phyloP scores from a whole-genome alignment of 2,329 filamentous ascomycete species.

The Hawksworthiomyces lignivorus region DNA sequence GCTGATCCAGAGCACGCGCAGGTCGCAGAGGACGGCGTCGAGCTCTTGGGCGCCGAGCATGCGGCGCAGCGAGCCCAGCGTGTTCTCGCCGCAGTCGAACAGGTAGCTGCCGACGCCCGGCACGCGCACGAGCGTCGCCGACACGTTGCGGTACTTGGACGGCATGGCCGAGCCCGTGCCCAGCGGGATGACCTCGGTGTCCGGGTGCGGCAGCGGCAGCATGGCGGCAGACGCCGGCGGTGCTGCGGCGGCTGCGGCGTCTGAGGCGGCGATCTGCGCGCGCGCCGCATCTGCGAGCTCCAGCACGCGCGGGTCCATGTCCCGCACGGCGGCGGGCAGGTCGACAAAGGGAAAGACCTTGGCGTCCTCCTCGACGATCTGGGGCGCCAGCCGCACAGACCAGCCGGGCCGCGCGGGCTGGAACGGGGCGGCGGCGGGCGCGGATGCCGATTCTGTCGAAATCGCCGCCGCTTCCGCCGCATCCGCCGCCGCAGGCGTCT shows the following conservation, averaged over 20 bases:
- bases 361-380: slow-evolving; percentile 36
- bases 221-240: too few relatives aligned
- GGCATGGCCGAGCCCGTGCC: slow-evolving; percentile 88
- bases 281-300: slow-evolving; percentile 43
- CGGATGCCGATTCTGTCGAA: too few relatives aligned
- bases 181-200: slow-evolving; percentile 77
- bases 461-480: too few relatives aligned
- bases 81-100: slow-evolving; percentile 88
- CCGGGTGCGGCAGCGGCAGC: slow-evolving; percentile 29
- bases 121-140: slow-evolving; percentile 74
- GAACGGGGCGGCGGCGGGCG: slow-evolving; percentile 17
- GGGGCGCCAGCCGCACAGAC: slow-evolving; percentile 39
- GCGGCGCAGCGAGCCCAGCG: slow-evolving; percentile 76
- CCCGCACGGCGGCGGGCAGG: slow-evolving; percentile 32
- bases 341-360: slow-evolving; percentile 42
- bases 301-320: slow-evolving; percentile 36
- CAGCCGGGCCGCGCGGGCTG: slow-evolving; percentile 37
- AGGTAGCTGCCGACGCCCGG: slow-evolving; percentile 83
- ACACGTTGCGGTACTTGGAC: slow-evolving; percentile 93
- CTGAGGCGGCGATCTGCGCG: slow-evolving; percentile 30
- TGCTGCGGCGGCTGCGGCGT: slow-evolving; percentile 42
- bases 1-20: slow-evolving; percentile 84
- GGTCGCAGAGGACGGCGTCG: slow-evolving; percentile 62
- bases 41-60: slow-evolving; percentile 60
- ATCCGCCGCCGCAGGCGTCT: slow-evolving; percentile 2